Conservation (phyloP, 2,329 filamentous ascomycete genomes). For the Orbilia ellipsospora region DNA sequence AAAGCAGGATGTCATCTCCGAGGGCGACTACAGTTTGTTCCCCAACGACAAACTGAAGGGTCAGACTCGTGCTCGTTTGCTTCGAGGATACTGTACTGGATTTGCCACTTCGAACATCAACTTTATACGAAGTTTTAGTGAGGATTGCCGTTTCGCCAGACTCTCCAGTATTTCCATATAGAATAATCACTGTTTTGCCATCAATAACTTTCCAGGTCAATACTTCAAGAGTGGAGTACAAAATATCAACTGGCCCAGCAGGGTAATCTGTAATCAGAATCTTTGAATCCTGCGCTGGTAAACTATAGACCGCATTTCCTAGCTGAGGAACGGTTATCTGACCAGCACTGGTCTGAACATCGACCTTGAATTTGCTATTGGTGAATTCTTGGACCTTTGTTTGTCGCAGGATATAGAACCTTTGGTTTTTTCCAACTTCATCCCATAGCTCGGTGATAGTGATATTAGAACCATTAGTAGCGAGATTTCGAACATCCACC, state of each 20-base stretch:
- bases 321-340: conserved; percentile 67
- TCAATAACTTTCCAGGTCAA: conserved; percentile 75
- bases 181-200: conserved; percentile 70
- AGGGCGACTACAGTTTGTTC: conserved; percentile 67
- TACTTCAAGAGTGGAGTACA: conserved; percentile 77
- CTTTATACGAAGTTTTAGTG: conserved; percentile 61
- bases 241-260: conserved; percentile 69
- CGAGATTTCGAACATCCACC: conserved; percentile 40
- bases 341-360: conserved; percentile 58
- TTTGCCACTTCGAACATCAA: conserved; percentile 63
- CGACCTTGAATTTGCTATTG: conserved; percentile 58
- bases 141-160: conserved; percentile 70
- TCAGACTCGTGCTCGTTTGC: conserved; percentile 59
- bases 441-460: conserved; percentile 54
- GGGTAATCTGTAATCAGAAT: conserved; percentile 75
- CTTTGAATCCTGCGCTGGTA: conserved; percentile 61
- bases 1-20: conserved; percentile 67
- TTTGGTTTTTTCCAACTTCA: conserved; percentile 56
- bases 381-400: conserved; percentile 55
- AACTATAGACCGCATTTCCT: conserved; percentile 68
- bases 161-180: conserved; percentile 74
- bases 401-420: conserved; percentile 49
- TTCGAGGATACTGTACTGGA: conserved; percentile 60
- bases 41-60: conserved; percentile 60
- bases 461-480: conserved; percentile 42